These are phyloP conservation scores for Penicillium sp. DNA, from an alignment of 2,329 filamentous ascomycete genomes.

Conservation along the genomic window DNA sequence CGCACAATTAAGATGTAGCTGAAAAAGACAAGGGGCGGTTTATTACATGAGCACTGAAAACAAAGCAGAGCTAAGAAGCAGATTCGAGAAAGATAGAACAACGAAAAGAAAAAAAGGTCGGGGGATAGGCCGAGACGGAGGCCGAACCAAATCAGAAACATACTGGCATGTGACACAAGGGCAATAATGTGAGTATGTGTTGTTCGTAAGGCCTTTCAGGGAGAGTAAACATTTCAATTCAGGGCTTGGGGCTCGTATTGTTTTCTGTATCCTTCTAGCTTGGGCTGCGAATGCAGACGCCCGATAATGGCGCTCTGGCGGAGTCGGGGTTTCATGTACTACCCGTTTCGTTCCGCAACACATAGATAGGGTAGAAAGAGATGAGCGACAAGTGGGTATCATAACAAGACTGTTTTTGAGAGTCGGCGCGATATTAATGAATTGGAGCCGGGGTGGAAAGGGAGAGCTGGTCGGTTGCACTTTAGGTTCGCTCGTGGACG, in stretches of 20 bases:
- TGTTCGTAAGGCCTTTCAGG: conserved; percentile 16
- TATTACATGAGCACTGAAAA: neutral
- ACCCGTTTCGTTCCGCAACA: conserved; percentile 1
- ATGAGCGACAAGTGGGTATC: conserved; percentile 41
- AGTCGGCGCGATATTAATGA: conserved; percentile 31
- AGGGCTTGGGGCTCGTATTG: conserved; percentile 2
- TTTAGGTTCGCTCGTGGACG: conserved; percentile 1
- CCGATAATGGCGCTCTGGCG: neutral
- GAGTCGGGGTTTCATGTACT: conserved; percentile 3
- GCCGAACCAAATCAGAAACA: neutral
- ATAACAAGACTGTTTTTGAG: conserved; percentile 38
- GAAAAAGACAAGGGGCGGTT: neutral
- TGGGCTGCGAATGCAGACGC: neutral
- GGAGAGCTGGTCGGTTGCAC: conserved; percentile 16
- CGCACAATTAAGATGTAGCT: conserved; percentile 1
- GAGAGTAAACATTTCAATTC: conserved; percentile 10
- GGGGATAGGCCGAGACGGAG: neutral
- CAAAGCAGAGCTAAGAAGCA: conserved; percentile 5
- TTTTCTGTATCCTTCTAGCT: conserved; percentile 10
- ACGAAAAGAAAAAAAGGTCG: neutral
- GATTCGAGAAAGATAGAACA: neutral
- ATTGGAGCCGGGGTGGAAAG: conserved; percentile 16
- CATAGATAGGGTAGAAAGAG: conserved; percentile 12
- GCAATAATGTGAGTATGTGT: conserved; percentile 8
- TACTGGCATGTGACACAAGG: neutral